Evolutionary conservation across 345 rosid species (phyloP).

Genomic region (Anastatica hierochuntica): DNA sequence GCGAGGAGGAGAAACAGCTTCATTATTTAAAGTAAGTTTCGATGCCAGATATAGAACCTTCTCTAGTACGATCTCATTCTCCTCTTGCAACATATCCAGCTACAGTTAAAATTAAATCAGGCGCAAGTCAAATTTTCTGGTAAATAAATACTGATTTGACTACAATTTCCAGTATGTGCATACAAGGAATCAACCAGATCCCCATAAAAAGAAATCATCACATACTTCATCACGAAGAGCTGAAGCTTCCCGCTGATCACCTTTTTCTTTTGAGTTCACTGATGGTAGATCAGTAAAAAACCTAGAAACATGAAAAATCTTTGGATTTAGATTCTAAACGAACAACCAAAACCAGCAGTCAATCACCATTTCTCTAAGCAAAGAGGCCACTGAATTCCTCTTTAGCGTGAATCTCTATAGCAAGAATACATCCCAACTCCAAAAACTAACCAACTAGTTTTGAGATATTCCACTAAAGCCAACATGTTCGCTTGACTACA

Average conservation of each 20-base stretch:
- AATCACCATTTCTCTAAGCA: neutral
- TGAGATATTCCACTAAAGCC: conserved; percentile 2
- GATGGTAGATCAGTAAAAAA: conserved; percentile 54
- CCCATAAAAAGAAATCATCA: conserved; percentile 8
- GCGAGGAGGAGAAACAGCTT: conserved; percentile 7
- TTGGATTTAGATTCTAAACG: neutral
- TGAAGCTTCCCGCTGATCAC: conserved; percentile 87
- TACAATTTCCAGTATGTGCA: neutral
- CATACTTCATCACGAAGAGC: conserved; percentile 97
- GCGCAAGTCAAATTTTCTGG: conserved; percentile 16
- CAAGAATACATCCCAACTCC: neutral
- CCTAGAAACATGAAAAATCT: conserved; percentile 38
- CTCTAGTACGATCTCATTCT: conserved; percentile 61
- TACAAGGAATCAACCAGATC: conserved; percentile 2
- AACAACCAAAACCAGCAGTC: neutral
- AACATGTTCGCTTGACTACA: neutral
- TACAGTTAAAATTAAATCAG: conserved; percentile 33
- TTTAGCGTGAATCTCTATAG: conserved; percentile 6
- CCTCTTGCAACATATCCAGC: conserved; percentile 96
- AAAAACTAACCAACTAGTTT: neutral
- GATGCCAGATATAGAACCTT: conserved; percentile 37
- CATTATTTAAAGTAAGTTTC: neutral
- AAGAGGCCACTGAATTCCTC: neutral
- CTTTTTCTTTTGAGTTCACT: conserved; percentile 42
- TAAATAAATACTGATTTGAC: neutral